Percentiles rank a stretch among this genome's conserved stretches.
Conservation (phyloP, 495 filamentous ascomycete species). For the Aspergillus mulundensis region DNA sequence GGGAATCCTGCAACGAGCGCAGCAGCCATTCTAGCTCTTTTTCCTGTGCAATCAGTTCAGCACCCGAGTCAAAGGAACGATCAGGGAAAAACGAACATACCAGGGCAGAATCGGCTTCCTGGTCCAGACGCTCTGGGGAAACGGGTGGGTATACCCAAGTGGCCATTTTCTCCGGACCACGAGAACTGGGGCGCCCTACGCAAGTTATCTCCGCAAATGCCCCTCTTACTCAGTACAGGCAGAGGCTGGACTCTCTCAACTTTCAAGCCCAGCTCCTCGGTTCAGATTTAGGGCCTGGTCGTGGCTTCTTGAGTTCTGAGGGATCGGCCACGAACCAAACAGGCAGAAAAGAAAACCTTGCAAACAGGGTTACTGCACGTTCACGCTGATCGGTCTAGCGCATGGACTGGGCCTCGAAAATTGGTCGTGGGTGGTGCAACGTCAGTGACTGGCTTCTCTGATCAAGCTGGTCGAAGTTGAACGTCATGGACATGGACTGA, state of each 20-base stretch:
- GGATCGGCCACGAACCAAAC: conserved; percentile 2
- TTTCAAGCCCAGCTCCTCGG: neutral
- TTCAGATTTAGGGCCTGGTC: neutral
- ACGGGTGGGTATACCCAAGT: conserved; percentile 75
- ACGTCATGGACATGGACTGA: conserved; percentile 32
- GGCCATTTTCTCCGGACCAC: conserved; percentile 50
- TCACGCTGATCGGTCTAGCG: conserved; percentile 23
- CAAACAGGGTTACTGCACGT: conserved; percentile 5
- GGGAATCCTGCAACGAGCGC: conserved; percentile 67
- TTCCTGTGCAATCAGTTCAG: too few species aligned
- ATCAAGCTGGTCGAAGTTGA: conserved; percentile 10
- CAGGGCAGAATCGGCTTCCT: conserved; percentile 63
- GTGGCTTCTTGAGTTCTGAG: neutral
- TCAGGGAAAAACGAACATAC: conserved; percentile 45
- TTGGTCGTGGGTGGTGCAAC: conserved; percentile 19
- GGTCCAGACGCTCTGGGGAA: conserved; percentile 56
- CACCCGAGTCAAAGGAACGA: too few species aligned
- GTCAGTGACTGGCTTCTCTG: conserved; percentile 11
- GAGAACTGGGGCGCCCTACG: neutral
- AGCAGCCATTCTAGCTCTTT: conserved; percentile 88
- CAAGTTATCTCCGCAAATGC: neutral
- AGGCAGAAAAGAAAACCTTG: conserved; percentile 3
- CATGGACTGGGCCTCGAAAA: conserved; percentile 4
- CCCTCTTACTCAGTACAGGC: neutral
- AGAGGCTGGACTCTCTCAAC: neutral